Evolutionary conservation across 2,329 filamentous ascomycete species (phyloP).

Genomic region (Aaosphaeria arxii): DNA sequence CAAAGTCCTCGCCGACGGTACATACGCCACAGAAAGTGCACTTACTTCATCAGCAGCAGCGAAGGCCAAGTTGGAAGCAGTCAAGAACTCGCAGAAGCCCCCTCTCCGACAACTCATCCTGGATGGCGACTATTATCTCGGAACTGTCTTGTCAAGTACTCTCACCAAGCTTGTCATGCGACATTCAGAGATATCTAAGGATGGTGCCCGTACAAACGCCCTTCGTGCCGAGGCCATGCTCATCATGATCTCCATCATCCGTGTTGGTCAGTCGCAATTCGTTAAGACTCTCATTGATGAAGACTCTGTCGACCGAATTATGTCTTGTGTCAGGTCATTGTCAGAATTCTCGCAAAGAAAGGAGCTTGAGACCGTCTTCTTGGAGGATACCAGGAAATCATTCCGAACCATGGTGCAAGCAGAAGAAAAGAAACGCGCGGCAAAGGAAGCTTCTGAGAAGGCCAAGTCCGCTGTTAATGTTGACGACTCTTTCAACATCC

Average conservation of each 20-base stretch:
- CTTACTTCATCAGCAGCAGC: slow-evolving; percentile 89
- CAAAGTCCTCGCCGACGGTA: slow-evolving; percentile 92
- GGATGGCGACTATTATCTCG: slow-evolving; percentile 95
- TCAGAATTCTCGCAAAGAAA: slow-evolving; percentile 88
- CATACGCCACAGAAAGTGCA: slow-evolving; percentile 94
- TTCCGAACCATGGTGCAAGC: slow-evolving; percentile 97
- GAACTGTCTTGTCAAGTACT: slow-evolving; percentile 91
- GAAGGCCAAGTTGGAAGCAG: slow-evolving; percentile 88
- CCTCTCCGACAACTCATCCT: slow-evolving; percentile 87
- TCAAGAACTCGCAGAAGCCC: slow-evolving; percentile 95
- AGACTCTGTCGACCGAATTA: slow-evolving; percentile 96
- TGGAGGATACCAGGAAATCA: slow-evolving; percentile 91
- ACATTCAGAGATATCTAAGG: slow-evolving; percentile 86
- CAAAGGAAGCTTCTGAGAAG: slow-evolving; percentile 87
- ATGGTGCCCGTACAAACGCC: slow-evolving; percentile 84
- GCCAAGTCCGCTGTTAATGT: slow-evolving; percentile 93
- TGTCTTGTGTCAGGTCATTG: slow-evolving; percentile 92
- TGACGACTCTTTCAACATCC: slow-evolving; percentile 89
- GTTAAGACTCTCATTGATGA: slow-evolving; percentile 97
- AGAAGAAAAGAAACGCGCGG: slow-evolving; percentile 96
- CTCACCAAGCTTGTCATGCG: slow-evolving; percentile 98
- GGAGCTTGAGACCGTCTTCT: slow-evolving; percentile 86
- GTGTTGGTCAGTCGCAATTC: slow-evolving; percentile 97
- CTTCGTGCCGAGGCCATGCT: slow-evolving; percentile 96
- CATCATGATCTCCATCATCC: slow-evolving; percentile 98